These are phyloP conservation scores for Scheffersomyces ergatensis DNA, from an alignment of 805 yeast species.

Conservation along the genomic window DNA sequence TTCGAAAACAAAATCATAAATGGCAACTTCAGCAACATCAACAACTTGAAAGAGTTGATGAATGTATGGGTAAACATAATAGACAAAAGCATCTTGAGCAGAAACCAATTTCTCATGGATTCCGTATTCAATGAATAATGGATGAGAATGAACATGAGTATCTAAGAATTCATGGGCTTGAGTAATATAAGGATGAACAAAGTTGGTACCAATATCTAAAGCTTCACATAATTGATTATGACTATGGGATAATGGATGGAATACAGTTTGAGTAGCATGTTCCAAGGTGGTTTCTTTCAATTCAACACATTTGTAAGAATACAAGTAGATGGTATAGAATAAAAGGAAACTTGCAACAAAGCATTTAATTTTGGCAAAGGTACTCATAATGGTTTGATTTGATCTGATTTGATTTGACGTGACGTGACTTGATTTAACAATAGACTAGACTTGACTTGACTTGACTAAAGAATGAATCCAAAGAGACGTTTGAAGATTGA, in stretches of 20 bases:
- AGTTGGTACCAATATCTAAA: slow-evolving; percentile 25
- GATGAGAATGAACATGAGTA: slow-evolving; percentile 35
- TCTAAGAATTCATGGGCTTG: slow-evolving; percentile 29
- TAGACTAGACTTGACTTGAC: too few species aligned
- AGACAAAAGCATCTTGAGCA: slow-evolving; percentile 18
- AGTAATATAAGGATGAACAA: slow-evolving; percentile 28
- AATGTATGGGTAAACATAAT: slow-evolving; percentile 29
- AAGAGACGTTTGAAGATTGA: too few species aligned
- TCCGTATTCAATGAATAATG: slow-evolving; percentile 29
- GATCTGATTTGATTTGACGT: neutral
- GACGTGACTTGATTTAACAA: too few species aligned
- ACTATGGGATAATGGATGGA: slow-evolving; percentile 37
- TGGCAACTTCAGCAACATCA: slow-evolving; percentile 32
- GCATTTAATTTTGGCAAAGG: slow-evolving; percentile 8
- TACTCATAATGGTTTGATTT: slow-evolving; percentile 4
- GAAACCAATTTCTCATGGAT: slow-evolving; percentile 24
- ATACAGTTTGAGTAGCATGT: slow-evolving; percentile 24
- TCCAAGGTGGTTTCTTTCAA: slow-evolving; percentile 27
- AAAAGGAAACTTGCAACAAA: slow-evolving; percentile 9
- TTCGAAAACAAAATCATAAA: slow-evolving; percentile 26
- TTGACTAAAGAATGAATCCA: too few species aligned
- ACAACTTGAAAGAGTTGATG: slow-evolving; percentile 29
- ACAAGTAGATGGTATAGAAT: slow-evolving; percentile 35
- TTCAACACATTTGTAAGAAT: slow-evolving; percentile 36
- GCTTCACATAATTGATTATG: slow-evolving; percentile 35